phyloP scores from a whole-genome alignment of 2,329 filamentous ascomycete species.

The Hirsutella thompsonii region DNA sequence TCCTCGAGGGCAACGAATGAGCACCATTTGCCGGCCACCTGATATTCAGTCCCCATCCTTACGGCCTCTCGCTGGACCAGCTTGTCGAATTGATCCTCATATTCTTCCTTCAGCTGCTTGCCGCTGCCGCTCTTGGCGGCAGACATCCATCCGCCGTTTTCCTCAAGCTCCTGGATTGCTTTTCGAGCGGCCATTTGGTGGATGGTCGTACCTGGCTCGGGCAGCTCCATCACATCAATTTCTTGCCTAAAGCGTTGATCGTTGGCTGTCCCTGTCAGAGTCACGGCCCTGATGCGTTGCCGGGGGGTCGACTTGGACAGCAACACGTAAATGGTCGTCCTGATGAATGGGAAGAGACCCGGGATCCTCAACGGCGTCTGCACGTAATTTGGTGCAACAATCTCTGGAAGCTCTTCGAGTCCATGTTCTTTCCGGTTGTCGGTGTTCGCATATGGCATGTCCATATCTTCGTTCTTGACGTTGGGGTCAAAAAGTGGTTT shows the following conservation, averaged over 20 bases:
- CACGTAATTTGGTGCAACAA: constrained; percentile 42
- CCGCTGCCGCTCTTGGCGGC: constrained; percentile 33
- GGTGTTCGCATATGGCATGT: constrained; percentile 10
- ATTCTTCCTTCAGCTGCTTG: constrained; percentile 29
- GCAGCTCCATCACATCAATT: constrained; percentile 44
- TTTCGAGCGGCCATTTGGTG: constrained; percentile 61
- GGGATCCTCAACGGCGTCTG: constrained; percentile 54
- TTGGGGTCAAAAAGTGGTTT: constrained; percentile 49
- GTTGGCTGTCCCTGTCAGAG: constrained; percentile 42
- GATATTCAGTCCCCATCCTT: constrained; percentile 49
- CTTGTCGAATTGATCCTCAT: constrained; percentile 38
- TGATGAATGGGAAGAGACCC: constrained; percentile 51
- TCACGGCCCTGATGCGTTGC: constrained; percentile 36
- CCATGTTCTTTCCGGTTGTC: constrained; percentile 17
- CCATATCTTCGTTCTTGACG: constrained; percentile 27
- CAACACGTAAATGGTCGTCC: constrained; percentile 53
- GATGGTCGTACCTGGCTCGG: constrained; percentile 37
- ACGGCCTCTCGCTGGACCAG: constrained; percentile 56
- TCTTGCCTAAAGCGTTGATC: constrained; percentile 49
- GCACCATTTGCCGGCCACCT: constrained; percentile 57
- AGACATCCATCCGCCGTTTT: constrained; percentile 53
- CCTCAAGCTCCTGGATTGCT: constrained; percentile 55
- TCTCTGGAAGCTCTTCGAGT: constrained; percentile 37
- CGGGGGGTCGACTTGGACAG: constrained; percentile 36
- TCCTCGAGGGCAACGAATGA: constrained; percentile 58